Evolutionary conservation across 805 yeast species (phyloP).

Genomic region (Nakazawaea wickerhamii): DNA sequence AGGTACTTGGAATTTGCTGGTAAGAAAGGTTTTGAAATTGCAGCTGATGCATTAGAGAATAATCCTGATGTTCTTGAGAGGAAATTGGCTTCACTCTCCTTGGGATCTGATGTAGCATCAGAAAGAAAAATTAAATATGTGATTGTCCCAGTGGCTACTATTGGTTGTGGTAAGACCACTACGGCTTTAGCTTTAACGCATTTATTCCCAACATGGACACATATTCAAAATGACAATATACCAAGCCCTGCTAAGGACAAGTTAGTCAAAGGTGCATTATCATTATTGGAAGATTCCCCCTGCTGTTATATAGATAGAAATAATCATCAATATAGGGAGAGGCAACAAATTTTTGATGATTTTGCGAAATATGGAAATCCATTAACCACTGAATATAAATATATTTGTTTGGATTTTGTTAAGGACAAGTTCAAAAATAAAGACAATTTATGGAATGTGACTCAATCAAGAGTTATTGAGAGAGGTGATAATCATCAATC

Average conservation of each 20-base stretch:
- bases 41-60: slow-evolving; percentile 39
- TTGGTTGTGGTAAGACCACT: slow-evolving; percentile 95
- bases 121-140: slow-evolving; percentile 45
- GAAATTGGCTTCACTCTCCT: slow-evolving; percentile 16
- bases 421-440: slow-evolving; percentile 21
- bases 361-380: slow-evolving; percentile 37
- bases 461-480: slow-evolving; percentile 50
- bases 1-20: slow-evolving; percentile 50
- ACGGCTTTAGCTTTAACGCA: slow-evolving; percentile 53
- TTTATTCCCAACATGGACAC: slow-evolving; percentile 61
- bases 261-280: slow-evolving; percentile 43
- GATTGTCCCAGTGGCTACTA: slow-evolving; percentile 78
- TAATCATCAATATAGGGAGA: slow-evolving; percentile 68
- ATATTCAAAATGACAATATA: slow-evolving; percentile 78
- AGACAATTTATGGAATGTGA: slow-evolving; percentile 40
- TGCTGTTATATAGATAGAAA: slow-evolving; percentile 78
- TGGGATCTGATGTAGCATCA: slow-evolving; percentile 15
- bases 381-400: slow-evolving; percentile 39
- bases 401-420: slow-evolving; percentile 66
- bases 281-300: slow-evolving; percentile 31
- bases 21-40: slow-evolving; percentile 53
- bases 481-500: slow-evolving; percentile 91
- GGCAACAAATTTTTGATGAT: slow-evolving; percentile 58
- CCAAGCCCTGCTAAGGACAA: slow-evolving; percentile 40
- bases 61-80: slow-evolving; percentile 26